Evolutionary conservation across 176 grass and related monocot species (phyloP).

Genomic region (Otatea glauca): DNA sequence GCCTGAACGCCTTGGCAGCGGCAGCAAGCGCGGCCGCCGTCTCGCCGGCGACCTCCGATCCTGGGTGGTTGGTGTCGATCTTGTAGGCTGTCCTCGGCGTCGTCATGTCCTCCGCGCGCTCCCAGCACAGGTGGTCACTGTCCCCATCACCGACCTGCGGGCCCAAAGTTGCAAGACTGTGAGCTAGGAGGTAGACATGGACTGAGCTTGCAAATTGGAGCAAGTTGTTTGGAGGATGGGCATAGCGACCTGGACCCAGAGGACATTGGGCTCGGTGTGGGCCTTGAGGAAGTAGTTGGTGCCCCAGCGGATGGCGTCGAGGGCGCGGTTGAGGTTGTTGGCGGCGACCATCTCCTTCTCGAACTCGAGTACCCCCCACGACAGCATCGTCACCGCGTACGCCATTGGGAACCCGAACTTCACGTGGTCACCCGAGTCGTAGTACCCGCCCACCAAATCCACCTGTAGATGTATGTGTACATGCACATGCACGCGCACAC

Average conservation of each 20-base stretch:
- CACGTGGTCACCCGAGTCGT: conserved; percentile 91
- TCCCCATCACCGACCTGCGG: conserved; percentile 87
- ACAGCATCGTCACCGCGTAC: conserved; percentile 70
- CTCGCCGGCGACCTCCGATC: conserved; percentile 76
- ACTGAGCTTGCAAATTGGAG: background rate
- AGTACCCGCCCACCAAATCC: conserved; percentile 88
- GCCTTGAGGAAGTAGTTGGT: conserved; percentile 91
- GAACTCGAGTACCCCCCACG: conserved; percentile 79
- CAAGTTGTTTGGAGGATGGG: background rate
- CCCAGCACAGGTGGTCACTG: conserved; percentile 96
- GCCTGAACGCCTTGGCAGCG: conserved; percentile 66
- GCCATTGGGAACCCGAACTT: conserved; percentile 96
- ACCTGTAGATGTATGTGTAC: conserved; percentile 44
- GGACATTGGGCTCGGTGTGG: conserved; percentile 66
- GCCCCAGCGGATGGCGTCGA: conserved; percentile 85
- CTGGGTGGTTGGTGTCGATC: conserved; percentile 61
- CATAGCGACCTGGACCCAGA: conserved; percentile 74
- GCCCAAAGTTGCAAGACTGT: background rate
- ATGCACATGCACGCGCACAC: background rate
- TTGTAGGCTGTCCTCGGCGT: conserved; percentile 80
- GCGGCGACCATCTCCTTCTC: conserved; percentile 77
- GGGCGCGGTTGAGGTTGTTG: conserved; percentile 62
- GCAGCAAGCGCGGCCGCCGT: conserved; percentile 81
- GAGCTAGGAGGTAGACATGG: background rate
- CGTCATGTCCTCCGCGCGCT: conserved; percentile 89